phyloP scores from a whole-genome alignment of 306 rosid genomes.

The Senna siamea region DNA sequence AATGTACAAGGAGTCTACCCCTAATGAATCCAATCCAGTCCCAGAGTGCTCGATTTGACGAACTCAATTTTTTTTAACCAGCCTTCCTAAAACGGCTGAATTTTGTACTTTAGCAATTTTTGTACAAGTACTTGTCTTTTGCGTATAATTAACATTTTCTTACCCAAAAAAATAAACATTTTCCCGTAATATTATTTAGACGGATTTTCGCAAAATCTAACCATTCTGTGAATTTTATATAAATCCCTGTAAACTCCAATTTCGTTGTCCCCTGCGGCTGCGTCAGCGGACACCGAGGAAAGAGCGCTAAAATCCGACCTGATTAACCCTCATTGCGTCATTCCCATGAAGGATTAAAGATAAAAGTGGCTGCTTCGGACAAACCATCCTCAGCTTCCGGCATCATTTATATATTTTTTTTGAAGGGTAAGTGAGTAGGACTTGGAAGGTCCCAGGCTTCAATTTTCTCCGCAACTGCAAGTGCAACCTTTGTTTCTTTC shows the following conservation, averaged over 20 bases:
- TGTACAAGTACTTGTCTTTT: background rate
- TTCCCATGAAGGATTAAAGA: background rate
- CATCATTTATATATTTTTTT: constrained; percentile 1
- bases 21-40: too few species aligned
- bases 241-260: background rate
- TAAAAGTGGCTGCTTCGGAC: background rate
- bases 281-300: background rate
- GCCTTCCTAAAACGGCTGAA: background rate
- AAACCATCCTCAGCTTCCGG: background rate
- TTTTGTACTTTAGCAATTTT: too few species aligned
- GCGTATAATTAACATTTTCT: background rate
- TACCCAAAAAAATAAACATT: too few species aligned
- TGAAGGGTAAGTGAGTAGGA: background rate
- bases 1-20: too few species aligned
- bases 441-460: background rate
- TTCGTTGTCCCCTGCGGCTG: constrained; percentile 1
- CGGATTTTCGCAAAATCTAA: background rate
- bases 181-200: background rate
- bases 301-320: background rate
- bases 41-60: too few species aligned
- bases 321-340: constrained; percentile 10
- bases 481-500: background rate
- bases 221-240: background rate
- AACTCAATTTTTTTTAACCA: background rate
- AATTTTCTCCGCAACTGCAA: background rate